Base-by-base conservation (phyloP, 352 stramenopile genomes). In the Detonula confervacea region DNA sequence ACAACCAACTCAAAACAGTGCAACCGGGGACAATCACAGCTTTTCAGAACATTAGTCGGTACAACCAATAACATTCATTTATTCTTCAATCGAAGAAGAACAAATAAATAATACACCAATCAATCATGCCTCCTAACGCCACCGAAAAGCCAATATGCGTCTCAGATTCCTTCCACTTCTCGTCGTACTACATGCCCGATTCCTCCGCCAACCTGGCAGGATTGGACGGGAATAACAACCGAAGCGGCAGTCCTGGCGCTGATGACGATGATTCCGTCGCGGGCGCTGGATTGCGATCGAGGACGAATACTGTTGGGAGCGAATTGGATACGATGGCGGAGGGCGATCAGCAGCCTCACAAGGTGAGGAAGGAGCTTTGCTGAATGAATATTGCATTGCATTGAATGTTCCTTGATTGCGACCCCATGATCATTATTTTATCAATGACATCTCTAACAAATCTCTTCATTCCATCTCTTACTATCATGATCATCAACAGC, bases 141-240 rank as follows among this genome's bases (percentile, higher is more conserved):
- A 75, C 27, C 47, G 47, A 57, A 1, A 55, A 65, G 20, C 49
- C 52, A 18, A 64, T 77, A 24, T 64, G 47, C 51, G 64, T 84
- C 27, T 59, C 76, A 8, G 76, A 84, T 63, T 57, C 39, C 12
- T 84, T 84, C 60, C 76, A 84, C 60, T 84, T 80, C 59, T 65
- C 47, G 25, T 55, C 24, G 20, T 84, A 65, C 55, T 80, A 76
- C 57, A 78, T 49, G 44, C 25, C 12, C 5, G 44, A 56, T 33
- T 72, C 66, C 12, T n/a, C 12, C 29, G 39, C 30, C 16, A 24
- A 3, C 8, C 11, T 74, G 4, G 65, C 65, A 9, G 69, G 56
- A 9, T 20, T 68, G 4, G 44, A 71, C 46, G 29, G 18, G 6
- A 44, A 44, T 6, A 6, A 3, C 46, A 54, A 2, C 9, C 5